Conservation (phyloP, 129 eudicot species). For the Daucus carota region DNA sequence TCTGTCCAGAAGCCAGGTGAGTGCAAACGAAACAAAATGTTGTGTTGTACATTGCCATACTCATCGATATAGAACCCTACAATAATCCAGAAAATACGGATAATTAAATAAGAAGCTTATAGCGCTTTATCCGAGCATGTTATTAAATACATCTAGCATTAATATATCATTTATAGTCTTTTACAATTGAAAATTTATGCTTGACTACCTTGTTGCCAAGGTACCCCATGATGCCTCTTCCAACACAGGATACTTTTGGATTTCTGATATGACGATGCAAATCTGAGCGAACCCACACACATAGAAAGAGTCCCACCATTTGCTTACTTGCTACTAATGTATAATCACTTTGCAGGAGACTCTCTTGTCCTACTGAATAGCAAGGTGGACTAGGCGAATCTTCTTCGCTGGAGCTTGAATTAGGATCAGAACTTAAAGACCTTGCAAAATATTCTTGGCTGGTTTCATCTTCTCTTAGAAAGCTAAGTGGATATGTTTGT, state of each 20-base stretch:
- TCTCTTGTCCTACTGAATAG: background rate
- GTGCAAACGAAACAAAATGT: conserved; percentile 85
- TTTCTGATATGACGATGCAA: conserved; percentile 35
- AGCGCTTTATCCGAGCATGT: background rate
- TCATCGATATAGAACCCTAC: conserved; percentile 75
- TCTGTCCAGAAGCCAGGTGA: conserved; percentile 85
- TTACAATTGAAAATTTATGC: background rate
- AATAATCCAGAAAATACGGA: background rate
- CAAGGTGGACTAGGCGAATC: conserved; percentile 14
- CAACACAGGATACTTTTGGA: conserved; percentile 73
- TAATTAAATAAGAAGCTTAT: background rate
- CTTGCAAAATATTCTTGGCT: conserved; percentile 18
- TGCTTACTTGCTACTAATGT: conserved; percentile 66
- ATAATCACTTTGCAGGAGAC: conserved; percentile 15
- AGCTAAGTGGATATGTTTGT: conserved; percentile 24
- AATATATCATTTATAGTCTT: background rate
- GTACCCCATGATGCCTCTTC: conserved; percentile 90
- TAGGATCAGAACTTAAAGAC: background rate
- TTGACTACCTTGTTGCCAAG: conserved; percentile 80
- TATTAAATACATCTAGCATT: background rate
- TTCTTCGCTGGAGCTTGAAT: background rate
- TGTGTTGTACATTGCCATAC: conserved; percentile 52
- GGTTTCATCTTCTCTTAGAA: conserved; percentile 44
- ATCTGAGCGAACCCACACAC: conserved; percentile 63
- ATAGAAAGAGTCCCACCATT: conserved; percentile 83